These are phyloP conservation scores for Calonectria hongkongensis DNA, from an alignment of 2,329 filamentous ascomycete genomes.

Conservation along the genomic window DNA sequence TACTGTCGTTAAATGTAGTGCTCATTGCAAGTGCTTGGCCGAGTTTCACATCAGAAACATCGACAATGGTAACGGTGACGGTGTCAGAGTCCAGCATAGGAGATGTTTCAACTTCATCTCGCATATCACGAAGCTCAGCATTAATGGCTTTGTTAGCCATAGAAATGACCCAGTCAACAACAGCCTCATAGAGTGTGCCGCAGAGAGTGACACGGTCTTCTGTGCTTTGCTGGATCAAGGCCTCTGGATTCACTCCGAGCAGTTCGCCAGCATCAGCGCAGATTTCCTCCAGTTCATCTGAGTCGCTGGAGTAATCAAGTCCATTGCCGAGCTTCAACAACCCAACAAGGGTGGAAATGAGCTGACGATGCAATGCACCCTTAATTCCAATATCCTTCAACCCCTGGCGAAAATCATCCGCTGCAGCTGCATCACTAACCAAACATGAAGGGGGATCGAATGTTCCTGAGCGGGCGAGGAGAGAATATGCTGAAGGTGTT, in stretches of 20 bases:
- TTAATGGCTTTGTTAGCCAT: slow-evolving; percentile 92
- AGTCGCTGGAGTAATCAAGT: slow-evolving; percentile 87
- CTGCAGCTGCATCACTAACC: slow-evolving; percentile 92
- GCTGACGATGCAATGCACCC: slow-evolving; percentile 84
- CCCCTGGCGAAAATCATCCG: slow-evolving; percentile 91
- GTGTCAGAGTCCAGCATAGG: slow-evolving; percentile 87
- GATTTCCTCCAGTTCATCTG: slow-evolving; percentile 87
- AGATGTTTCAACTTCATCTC: slow-evolving; percentile 80
- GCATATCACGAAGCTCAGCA: slow-evolving; percentile 81
- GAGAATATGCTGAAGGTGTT: slow-evolving; percentile 82
- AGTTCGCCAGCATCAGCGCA: slow-evolving; percentile 93
- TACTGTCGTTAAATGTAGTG: slow-evolving; percentile 92
- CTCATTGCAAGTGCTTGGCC: slow-evolving; percentile 93
- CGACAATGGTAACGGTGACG: slow-evolving; percentile 91
- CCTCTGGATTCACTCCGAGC: slow-evolving; percentile 89
- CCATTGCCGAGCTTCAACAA: slow-evolving; percentile 96
- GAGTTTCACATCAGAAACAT: slow-evolving; percentile 85
- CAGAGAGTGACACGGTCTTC: slow-evolving; percentile 89
- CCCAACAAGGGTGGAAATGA: slow-evolving; percentile 90
- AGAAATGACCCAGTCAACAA: slow-evolving; percentile 94
- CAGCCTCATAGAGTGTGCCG: slow-evolving; percentile 92
- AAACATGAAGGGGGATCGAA: slow-evolving; percentile 91
- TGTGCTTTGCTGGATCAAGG: slow-evolving; percentile 85
- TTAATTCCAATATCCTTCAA: slow-evolving; percentile 96
- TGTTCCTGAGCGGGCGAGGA: slow-evolving; percentile 90